phyloP scores from a whole-genome alignment of 2,329 filamentous ascomycete genomes.

The Exophiala sp. region DNA sequence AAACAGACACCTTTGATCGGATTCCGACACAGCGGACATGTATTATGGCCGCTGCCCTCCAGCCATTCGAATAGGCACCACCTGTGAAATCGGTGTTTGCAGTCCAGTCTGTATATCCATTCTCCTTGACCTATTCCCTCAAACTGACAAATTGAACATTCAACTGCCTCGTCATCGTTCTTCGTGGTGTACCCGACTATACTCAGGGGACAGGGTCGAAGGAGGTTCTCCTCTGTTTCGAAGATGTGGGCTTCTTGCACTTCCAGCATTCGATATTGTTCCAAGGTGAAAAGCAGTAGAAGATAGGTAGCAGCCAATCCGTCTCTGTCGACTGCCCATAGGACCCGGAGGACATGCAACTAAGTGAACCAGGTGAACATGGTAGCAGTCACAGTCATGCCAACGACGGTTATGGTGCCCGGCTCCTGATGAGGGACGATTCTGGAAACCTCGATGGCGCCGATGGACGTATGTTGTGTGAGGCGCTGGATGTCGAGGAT shows the following conservation, averaged over 20 bases:
- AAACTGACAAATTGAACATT: constrained; percentile 12
- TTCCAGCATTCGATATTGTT: constrained; percentile 14
- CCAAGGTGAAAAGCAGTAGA: constrained; percentile 10
- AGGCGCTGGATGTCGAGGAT: constrained; percentile 3
- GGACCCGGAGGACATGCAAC: constrained; percentile 14
- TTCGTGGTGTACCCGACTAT: neutral
- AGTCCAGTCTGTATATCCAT: constrained; percentile 6
- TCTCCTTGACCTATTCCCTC: constrained; percentile 8
- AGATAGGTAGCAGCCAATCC: constrained; percentile 9
- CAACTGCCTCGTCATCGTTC: neutral
- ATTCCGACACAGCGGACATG: constrained; percentile 9
- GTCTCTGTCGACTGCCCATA: neutral
- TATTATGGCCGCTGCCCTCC: neutral
- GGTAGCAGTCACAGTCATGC: constrained; percentile 1
- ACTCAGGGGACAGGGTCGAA: constrained; percentile 4
- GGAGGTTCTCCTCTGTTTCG: neutral
- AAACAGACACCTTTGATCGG: neutral
- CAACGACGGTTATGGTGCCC: neutral
- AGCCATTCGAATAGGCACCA: constrained; percentile 10
- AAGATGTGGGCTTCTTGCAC: constrained; percentile 12
- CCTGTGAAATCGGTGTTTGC: constrained; percentile 13
- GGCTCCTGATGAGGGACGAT: neutral
- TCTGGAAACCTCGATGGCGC: constrained; percentile 1
- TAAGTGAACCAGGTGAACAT: constrained; percentile 13
- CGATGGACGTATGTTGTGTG: neutral